phyloP scores from a whole-genome alignment of 305 asterid species.

The Ilex paraguariensis region DNA sequence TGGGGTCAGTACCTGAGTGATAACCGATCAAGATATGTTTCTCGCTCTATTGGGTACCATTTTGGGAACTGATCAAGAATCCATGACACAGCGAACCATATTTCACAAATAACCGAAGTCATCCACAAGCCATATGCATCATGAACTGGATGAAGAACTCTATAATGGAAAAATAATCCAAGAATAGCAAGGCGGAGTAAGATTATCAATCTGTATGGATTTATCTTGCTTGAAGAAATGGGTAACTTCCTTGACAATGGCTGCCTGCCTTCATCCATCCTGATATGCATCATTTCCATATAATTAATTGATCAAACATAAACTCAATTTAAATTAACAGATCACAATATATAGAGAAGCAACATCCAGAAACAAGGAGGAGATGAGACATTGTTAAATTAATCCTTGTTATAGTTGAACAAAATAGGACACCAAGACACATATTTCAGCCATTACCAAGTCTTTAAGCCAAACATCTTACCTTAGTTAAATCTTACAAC shows the following conservation, averaged over 20 bases:
- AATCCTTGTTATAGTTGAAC: no score
- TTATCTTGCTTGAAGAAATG: conserved; percentile 73
- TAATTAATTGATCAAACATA: no score
- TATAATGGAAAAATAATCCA: conserved; percentile 74
- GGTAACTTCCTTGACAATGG: conserved; percentile 82
- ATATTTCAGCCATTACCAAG: no score
- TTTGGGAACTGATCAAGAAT: conserved; percentile 90
- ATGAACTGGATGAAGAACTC: conserved; percentile 76
- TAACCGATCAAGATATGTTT: conserved; percentile 83
- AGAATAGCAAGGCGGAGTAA: conserved; percentile 68
- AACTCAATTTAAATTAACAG: neutral
- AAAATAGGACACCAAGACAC: no score
- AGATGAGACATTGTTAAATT: no score
- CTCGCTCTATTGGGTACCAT: conserved; percentile 79
- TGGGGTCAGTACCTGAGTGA: conserved; percentile 53
- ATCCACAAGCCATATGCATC: conserved; percentile 82
- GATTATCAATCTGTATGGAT: conserved; percentile 71
- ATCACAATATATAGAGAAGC: neutral
- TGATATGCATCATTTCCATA: conserved; percentile 19
- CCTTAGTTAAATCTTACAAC: no score
- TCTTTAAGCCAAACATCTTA: no score
- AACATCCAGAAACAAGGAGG: no score
- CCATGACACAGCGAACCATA: conserved; percentile 94
- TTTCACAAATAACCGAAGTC: conserved; percentile 86
- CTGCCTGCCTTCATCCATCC: conserved; percentile 96